Evolutionary conservation across 768 basidiomycete genomes (phyloP).

Genomic region (Macrocybe gigantea): DNA sequence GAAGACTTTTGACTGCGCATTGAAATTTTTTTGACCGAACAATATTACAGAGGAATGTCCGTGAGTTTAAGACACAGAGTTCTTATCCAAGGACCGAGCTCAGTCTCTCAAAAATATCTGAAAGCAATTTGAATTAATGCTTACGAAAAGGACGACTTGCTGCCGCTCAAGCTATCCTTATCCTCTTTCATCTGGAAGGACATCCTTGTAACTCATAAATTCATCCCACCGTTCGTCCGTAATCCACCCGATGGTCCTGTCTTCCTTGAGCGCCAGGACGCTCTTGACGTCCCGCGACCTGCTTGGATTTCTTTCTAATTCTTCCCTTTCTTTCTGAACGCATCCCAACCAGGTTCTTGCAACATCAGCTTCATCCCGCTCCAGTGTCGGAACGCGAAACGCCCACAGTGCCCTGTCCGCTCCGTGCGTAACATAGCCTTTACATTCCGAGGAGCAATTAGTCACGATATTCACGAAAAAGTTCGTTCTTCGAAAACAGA

Average conservation of each 20-base stretch:
- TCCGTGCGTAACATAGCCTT: constrained; percentile 69
- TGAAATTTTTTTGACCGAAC: no score
- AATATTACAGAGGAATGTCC: no score
- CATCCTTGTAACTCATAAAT: constrained; percentile 28
- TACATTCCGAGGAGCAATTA: neutral
- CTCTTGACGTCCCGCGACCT: constrained; percentile 26
- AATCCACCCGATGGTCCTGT: constrained; percentile 49
- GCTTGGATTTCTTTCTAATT: constrained; percentile 29
- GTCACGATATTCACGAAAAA: neutral
- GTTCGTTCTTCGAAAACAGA: constrained; percentile 12
- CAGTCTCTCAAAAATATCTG: no score
- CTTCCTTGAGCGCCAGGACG: constrained; percentile 45
- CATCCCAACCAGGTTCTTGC: constrained; percentile 53
- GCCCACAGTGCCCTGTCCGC: constrained; percentile 63
- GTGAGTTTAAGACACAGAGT: no score
- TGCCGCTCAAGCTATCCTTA: no score
- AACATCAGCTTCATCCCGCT: constrained; percentile 34
- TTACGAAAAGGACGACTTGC: no score
- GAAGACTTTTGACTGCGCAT: no score
- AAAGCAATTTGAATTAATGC: no score
- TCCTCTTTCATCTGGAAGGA: neutral
- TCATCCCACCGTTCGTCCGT: constrained; percentile 50
- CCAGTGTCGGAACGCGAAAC: constrained; percentile 45
- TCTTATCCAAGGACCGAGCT: no score
- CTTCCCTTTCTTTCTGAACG: constrained; percentile 37